Conservation (phyloP, 2,329 filamentous ascomycete species). For the Cadophora gregata region DNA sequence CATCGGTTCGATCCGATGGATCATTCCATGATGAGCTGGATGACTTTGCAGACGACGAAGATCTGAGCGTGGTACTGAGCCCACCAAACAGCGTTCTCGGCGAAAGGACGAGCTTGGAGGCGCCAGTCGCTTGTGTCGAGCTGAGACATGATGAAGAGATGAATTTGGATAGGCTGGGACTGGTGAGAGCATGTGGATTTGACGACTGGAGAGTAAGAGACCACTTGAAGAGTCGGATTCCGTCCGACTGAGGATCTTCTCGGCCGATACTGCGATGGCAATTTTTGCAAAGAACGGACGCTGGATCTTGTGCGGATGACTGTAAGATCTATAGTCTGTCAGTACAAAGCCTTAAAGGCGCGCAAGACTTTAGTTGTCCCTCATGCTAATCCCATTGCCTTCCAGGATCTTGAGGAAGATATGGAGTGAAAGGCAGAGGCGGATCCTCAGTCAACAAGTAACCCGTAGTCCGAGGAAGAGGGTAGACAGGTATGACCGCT, state of each 20-base stretch:
- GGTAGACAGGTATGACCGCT: slow-evolving; percentile 45
- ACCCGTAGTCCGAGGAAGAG: slow-evolving; percentile 50
- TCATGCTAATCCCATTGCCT: slow-evolving; percentile 55
- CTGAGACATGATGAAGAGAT: neutral
- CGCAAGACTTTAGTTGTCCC: slow-evolving; percentile 48
- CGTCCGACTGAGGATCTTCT: slow-evolving; percentile 36
- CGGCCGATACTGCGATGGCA: slow-evolving; percentile 38
- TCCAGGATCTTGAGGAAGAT: slow-evolving; percentile 55
- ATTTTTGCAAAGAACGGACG: slow-evolving; percentile 27
- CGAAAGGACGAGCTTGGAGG: slow-evolving; percentile 3
- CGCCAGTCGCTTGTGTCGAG: neutral
- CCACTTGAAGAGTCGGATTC: slow-evolving; percentile 42
- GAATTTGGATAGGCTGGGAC: neutral
- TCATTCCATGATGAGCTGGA: neutral
- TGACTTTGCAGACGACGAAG: neutral
- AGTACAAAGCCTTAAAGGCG: slow-evolving; percentile 32
- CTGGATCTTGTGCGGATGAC: slow-evolving; percentile 28
- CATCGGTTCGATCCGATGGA: neutral
- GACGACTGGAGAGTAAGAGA: slow-evolving; percentile 20
- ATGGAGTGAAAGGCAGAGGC: slow-evolving; percentile 54
- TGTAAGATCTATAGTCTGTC: slow-evolving; percentile 15
- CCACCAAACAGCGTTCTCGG: neutral
- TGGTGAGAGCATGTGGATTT: neutral
- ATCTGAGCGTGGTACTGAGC: neutral
- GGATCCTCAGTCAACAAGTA: slow-evolving; percentile 42